Base-by-base conservation (phyloP, 208 protist species). In the Wallacemonas collosoma region DNA sequence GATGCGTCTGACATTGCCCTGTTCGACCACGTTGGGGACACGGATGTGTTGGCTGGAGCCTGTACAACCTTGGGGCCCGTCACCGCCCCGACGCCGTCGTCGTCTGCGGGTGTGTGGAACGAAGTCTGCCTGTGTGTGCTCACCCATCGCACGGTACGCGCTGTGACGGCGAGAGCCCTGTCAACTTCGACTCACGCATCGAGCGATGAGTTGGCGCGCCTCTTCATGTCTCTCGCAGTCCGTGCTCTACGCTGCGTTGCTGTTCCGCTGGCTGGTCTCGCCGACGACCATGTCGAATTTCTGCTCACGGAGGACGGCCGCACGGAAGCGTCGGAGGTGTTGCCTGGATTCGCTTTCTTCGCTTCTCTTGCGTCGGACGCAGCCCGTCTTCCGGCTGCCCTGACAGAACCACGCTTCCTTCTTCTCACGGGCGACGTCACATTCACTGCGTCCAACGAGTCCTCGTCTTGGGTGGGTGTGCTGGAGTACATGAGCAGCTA, bases 391-490 rank as follows among this genome's bases (percentile, higher is more conserved):
- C 71, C 78, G 67, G 80, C 69, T 35, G 48, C 48, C 38, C 78
- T 87, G 39, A 51, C 72, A n/a, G 12, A 79, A 8, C 85, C 90
- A 0, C 77, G 79, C 48, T 76, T 93, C 54, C 77, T 95, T 38
- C 81, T 95, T 3, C 80, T 95, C 11, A 73, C 68, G 1, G 86
- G 87, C 38, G 75, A 88, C 57, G 81, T 93, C 9, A 79, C 80
- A n/a, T 79, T 76, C 66, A 12, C 45, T 12, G 12, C 45, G 8
- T 35, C 57, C 14, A 57, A 14, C 45, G 70, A 41, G 40, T 54
- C 63, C 7, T 35, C 14, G 7, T 26, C 67, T 9, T 71, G 8
- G 0, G 56, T 44, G 17, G 69, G 85, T 58, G 65, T 93, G 38
- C 54, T 83, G 43, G 85, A 93, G 67, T 85, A 91, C 64, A 73